Percentiles rank a stretch among this genome's conserved stretches.
phyloP scores from a whole-genome alignment of 352 stramenopile genomes.

The Pythium phragmitis region DNA sequence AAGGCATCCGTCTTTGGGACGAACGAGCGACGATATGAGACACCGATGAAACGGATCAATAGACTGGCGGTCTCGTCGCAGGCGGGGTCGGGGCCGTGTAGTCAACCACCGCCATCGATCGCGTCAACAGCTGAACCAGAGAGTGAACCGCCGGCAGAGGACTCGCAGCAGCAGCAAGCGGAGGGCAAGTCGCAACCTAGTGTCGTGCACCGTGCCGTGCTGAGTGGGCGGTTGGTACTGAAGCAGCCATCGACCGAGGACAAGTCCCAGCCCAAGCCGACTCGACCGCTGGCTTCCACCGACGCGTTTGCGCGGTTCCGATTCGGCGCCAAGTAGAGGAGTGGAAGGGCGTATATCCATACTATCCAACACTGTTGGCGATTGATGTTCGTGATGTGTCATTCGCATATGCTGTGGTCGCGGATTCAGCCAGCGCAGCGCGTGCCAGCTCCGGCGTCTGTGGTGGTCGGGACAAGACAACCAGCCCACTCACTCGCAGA shows the following conservation, averaged over 20 bases:
- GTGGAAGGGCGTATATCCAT: not conserved
- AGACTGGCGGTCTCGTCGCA: conserved; percentile 12
- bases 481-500: too few species aligned
- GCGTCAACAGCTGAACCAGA: not conserved
- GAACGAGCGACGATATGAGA: conserved; percentile 6
- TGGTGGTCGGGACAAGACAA: too few species aligned
- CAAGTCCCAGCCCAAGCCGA: not conserved
- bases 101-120: not conserved
- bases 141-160: not conserved
- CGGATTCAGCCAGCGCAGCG: too few species aligned
- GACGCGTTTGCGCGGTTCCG: conserved; percentile 24
- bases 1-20: conserved; percentile 24
- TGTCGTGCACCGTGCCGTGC: not conserved
- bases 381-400: too few species aligned
- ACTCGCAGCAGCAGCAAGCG: not conserved
- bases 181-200: not conserved
- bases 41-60: conserved; percentile 19
- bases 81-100: not conserved
- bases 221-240: not conserved
- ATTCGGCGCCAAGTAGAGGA: conserved; percentile 5
- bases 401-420: too few species aligned
- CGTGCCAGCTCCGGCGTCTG: too few species aligned
- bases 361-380: too few species aligned
- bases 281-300: not conserved
- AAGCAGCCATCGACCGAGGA: not conserved